A percentile compares a stretch with the other conserved stretches of the same genome.
Conservation (phyloP, 2,329 filamentous ascomycete genomes). For the Colletotrichum endophyticum region DNA sequence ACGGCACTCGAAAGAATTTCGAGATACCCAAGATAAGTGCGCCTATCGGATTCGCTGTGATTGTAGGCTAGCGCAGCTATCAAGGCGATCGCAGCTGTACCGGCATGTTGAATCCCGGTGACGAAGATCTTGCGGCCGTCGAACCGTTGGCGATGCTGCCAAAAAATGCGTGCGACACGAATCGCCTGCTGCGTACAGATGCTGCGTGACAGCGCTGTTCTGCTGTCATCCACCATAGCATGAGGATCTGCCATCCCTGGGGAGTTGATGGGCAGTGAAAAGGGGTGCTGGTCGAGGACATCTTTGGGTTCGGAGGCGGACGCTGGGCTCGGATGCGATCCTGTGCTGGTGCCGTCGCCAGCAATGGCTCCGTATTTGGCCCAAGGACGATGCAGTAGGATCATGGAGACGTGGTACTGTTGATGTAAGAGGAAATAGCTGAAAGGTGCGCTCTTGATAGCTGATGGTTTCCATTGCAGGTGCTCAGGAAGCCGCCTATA, state of each 20-base stretch:
- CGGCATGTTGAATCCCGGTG: constrained; percentile 57
- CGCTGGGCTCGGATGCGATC: constrained; percentile 36
- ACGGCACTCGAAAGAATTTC: constrained; percentile 57
- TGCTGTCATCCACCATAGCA: constrained; percentile 42
- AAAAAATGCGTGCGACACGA: constrained; percentile 56
- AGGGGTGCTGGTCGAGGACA: constrained; percentile 14
- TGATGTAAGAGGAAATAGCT: constrained; percentile 61
- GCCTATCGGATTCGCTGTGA: constrained; percentile 37
- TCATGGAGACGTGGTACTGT: constrained; percentile 59
- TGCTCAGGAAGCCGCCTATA: constrained; percentile 55
- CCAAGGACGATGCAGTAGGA: constrained; percentile 58
- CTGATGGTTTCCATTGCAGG: constrained; percentile 53
- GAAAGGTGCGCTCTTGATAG: constrained; percentile 52
- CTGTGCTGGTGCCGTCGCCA: constrained; percentile 31
- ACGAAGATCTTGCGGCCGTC: constrained; percentile 55
- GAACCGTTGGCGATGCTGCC: constrained; percentile 58
- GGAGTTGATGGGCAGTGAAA: constrained; percentile 23
- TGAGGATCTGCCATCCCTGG: constrained; percentile 35
- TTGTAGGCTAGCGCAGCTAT: constrained; percentile 51
- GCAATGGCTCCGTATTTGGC: constrained; percentile 51
- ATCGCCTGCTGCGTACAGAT: constrained; percentile 62
- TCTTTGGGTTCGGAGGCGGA: constrained; percentile 20
- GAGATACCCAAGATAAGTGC: constrained; percentile 50
- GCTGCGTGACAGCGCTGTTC: constrained; percentile 51
- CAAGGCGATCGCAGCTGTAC: constrained; percentile 58